phyloP scores from a whole-genome alignment of 2,329 filamentous ascomycete genomes.

The Fonsecaea pugnacius region DNA sequence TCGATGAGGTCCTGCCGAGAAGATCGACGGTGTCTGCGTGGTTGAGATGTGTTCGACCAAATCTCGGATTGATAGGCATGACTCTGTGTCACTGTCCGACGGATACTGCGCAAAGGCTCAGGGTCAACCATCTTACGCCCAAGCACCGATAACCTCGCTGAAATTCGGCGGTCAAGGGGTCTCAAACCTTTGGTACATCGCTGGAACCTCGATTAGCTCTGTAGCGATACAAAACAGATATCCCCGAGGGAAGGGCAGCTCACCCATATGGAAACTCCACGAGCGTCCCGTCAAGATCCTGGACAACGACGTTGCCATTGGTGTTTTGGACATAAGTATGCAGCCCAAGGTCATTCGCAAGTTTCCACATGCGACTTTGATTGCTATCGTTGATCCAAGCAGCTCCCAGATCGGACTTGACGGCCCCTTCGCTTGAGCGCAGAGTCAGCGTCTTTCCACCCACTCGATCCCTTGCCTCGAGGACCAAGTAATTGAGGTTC shows the following conservation, averaged over 20 bases:
- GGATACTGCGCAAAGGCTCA: slow-evolving; percentile 21
- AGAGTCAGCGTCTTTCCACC: slow-evolving; percentile 58
- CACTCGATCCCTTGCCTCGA: slow-evolving; percentile 57
- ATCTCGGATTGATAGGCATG: slow-evolving; percentile 31
- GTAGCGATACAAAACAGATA: not conserved
- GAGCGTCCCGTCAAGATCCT: slow-evolving; percentile 37
- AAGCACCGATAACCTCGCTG: not conserved
- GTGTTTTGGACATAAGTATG: slow-evolving; percentile 42
- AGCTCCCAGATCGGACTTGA: slow-evolving; percentile 44
- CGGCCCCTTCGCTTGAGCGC: slow-evolving; percentile 36
- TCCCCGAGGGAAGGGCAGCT: slow-evolving; percentile 31
- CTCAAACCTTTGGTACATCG: slow-evolving; percentile 11
- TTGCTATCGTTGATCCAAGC: slow-evolving; percentile 46
- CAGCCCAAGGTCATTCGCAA: slow-evolving; percentile 40
- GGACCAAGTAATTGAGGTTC: slow-evolving; percentile 49
- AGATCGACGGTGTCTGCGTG: slow-evolving; percentile 28
- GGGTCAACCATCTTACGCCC: not conserved
- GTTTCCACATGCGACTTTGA: slow-evolving; percentile 45
- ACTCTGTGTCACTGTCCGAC: slow-evolving; percentile 26
- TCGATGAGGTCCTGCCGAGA: slow-evolving; percentile 27
- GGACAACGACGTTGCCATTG: slow-evolving; percentile 41
- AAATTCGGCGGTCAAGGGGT: not conserved
- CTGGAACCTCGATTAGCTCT: not conserved
- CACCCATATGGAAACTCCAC: slow-evolving; percentile 44
- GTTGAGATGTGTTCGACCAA: slow-evolving; percentile 25